Evolutionary conservation across 1,139 yeast species (phyloP).

Genomic region (Saccharomyces hybrid): DNA sequence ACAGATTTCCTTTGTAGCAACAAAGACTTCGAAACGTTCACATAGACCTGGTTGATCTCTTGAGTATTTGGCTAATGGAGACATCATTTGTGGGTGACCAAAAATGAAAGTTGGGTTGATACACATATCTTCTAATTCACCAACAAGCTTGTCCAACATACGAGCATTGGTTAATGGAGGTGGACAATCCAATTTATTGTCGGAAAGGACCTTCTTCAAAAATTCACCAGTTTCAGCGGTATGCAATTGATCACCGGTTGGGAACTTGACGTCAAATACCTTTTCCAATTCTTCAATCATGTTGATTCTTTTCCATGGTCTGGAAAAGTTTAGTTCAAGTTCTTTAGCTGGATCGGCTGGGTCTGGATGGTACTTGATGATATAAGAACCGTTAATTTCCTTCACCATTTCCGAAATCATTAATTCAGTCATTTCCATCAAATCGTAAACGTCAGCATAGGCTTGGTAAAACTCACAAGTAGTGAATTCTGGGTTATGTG

Average conservation of each 20-base stretch:
- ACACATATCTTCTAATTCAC: constrained; percentile 87
- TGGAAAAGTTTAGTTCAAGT: constrained; percentile 73
- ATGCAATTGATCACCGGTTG: constrained; percentile 91
- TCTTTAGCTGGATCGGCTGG: constrained; percentile 68
- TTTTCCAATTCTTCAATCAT: constrained; percentile 95
- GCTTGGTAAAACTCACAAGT: constrained; percentile 90
- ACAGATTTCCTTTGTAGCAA: constrained; percentile 96
- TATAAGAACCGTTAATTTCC: constrained; percentile 83
- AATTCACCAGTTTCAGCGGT: constrained; percentile 89
- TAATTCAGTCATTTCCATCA: constrained; percentile 94
- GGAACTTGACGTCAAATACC: constrained; percentile 80
- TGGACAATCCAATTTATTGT: constrained; percentile 81
- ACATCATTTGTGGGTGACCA: constrained; percentile 99
- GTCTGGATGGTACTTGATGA: constrained; percentile 82
- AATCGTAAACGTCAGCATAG: constrained; percentile 59
- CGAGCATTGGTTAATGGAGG: constrained; percentile 98
- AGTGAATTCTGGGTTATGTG: constrained; percentile 94
- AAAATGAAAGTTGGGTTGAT: constrained; percentile 96
- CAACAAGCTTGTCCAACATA: constrained; percentile 96
- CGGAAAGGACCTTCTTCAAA: constrained; percentile 70
- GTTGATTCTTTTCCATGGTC: constrained; percentile 98
- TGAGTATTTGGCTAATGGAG: constrained; percentile 95
- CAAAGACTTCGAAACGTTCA: constrained; percentile 97
- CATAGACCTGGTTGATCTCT: constrained; percentile 88
- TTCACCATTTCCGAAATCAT: constrained; percentile 96